phyloP scores from a whole-genome alignment of 2,329 filamentous ascomycete species.

The Sordariomycetes sp. region DNA sequence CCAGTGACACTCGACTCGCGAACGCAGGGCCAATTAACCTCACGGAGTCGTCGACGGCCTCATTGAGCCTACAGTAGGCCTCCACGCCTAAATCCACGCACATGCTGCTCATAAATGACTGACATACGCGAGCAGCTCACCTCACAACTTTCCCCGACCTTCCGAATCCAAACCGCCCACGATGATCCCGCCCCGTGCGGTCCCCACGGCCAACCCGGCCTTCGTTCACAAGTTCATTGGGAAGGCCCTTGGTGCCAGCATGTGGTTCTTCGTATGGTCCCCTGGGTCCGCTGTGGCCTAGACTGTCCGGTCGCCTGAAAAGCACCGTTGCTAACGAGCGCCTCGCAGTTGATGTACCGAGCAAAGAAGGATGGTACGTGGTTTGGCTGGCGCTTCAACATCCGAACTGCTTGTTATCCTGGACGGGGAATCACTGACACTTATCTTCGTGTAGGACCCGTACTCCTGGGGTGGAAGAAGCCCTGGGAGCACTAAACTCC shows the following conservation, averaged over 20 bases:
- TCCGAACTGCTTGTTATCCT: conserved; percentile 5
- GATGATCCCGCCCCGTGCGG: conserved; percentile 11
- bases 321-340: background rate
- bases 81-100: background rate
- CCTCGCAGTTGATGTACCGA: conserved; percentile 80
- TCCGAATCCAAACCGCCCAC: background rate
- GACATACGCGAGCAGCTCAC: background rate
- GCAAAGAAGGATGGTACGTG: conserved; percentile 79
- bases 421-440: background rate
- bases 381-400: background rate
- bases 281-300: background rate
- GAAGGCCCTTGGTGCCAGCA: conserved; percentile 80
- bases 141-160: background rate
- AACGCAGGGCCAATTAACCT: background rate
- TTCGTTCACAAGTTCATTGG: conserved; percentile 71
- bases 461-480: conserved; percentile 84
- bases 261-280: conserved; percentile 96
- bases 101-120: background rate
- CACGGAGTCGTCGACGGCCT: background rate
- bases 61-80: background rate
- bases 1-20: background rate
- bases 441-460: conserved; percentile 38
- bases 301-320: background rate
- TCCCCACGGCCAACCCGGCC: conserved; percentile 34
- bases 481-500: conserved; percentile 76